These are phyloP conservation scores for Colletotrichum salicis DNA, from an alignment of 2,329 filamentous ascomycete genomes.

Conservation along the genomic window DNA sequence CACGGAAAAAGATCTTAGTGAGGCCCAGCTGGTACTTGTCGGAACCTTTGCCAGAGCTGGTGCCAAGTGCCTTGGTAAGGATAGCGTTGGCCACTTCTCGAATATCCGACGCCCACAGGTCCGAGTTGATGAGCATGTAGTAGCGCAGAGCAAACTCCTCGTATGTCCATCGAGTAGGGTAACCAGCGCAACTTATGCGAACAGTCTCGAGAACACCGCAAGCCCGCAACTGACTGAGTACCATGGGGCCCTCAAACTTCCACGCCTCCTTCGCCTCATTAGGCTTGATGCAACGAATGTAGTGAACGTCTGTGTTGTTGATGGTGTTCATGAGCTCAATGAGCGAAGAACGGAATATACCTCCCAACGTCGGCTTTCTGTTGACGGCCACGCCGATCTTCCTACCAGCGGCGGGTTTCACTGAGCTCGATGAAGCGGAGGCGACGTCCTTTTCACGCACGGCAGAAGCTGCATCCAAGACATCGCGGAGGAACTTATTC, in stretches of 20 bases:
- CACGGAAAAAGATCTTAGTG: slow-evolving; percentile 99
- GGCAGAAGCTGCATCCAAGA: slow-evolving; percentile 84
- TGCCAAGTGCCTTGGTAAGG: slow-evolving; percentile 85
- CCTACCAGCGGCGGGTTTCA: slow-evolving; percentile 82
- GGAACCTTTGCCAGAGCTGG: slow-evolving; percentile 75
- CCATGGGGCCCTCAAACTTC: slow-evolving; percentile 99
- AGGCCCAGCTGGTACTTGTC: slow-evolving; percentile 98
- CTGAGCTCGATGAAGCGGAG: slow-evolving; percentile 72
- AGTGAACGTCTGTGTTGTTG: slow-evolving; percentile 97
- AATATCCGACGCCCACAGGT: slow-evolving; percentile 92
- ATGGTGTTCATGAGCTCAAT: slow-evolving; percentile 99
- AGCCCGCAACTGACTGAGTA: slow-evolving; percentile 93
- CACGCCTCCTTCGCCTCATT: slow-evolving; percentile 97
- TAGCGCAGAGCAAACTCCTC: slow-evolving; percentile 98
- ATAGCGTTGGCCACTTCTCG: slow-evolving; percentile 94
- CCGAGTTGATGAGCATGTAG: slow-evolving; percentile 95
- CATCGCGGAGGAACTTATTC: slow-evolving; percentile 85
- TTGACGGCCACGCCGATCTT: slow-evolving; percentile 93
- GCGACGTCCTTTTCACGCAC: slow-evolving; percentile 90
- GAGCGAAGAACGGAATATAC: slow-evolving; percentile 97
- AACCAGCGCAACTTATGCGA: slow-evolving; percentile 95
- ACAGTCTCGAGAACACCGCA: slow-evolving; percentile 99
- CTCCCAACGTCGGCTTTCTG: slow-evolving; percentile 95
- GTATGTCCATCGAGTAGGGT: slow-evolving; percentile 98
- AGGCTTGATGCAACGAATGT: slow-evolving; percentile 98